These are phyloP conservation scores for Hymenoscyphus albidus DNA, from an alignment of 2,329 filamentous ascomycete species.

Conservation along the genomic window DNA sequence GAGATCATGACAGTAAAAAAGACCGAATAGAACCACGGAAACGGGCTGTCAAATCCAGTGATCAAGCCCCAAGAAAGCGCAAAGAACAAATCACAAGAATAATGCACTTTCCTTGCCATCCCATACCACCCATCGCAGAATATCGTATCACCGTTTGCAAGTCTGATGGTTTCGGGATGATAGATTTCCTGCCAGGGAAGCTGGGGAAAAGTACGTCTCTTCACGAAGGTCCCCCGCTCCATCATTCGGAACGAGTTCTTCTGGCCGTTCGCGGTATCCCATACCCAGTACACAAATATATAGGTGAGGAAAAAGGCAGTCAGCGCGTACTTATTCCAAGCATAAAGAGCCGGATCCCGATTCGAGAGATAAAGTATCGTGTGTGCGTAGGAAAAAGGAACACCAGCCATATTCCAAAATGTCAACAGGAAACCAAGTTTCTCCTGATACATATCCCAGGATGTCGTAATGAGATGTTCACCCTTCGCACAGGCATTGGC, in stretches of 20 bases:
- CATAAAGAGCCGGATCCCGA: slow-evolving; percentile 71
- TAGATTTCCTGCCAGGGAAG: slow-evolving; percentile 82
- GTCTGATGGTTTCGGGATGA: slow-evolving; percentile 75
- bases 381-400: slow-evolving; percentile 89
- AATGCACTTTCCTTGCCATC: slow-evolving; percentile 75
- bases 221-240: slow-evolving; percentile 67
- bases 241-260: slow-evolving; percentile 87
- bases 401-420: slow-evolving; percentile 94
- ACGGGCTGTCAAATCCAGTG: slow-evolving; percentile 71
- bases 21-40: slow-evolving; percentile 82
- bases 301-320: slow-evolving; percentile 65
- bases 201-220: slow-evolving; percentile 81
- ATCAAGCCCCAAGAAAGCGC: slow-evolving; percentile 71
- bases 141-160: slow-evolving; percentile 69
- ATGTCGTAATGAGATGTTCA: slow-evolving; percentile 84
- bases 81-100: slow-evolving; percentile 70
- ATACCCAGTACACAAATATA: slow-evolving; percentile 82
- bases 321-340: slow-evolving; percentile 68
- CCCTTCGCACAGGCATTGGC: slow-evolving; percentile 90
- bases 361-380: slow-evolving; percentile 87
- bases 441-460: slow-evolving; percentile 96
- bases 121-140: slow-evolving; percentile 85
- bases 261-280: slow-evolving; percentile 88
- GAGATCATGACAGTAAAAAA: slow-evolving; percentile 77
- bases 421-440: slow-evolving; percentile 98